Evolutionary conservation across 2,329 filamentous ascomycete genomes (phyloP), one percentile per base, ranked within the genome.

Genomic region (Botrytis paeoniae): DNA sequence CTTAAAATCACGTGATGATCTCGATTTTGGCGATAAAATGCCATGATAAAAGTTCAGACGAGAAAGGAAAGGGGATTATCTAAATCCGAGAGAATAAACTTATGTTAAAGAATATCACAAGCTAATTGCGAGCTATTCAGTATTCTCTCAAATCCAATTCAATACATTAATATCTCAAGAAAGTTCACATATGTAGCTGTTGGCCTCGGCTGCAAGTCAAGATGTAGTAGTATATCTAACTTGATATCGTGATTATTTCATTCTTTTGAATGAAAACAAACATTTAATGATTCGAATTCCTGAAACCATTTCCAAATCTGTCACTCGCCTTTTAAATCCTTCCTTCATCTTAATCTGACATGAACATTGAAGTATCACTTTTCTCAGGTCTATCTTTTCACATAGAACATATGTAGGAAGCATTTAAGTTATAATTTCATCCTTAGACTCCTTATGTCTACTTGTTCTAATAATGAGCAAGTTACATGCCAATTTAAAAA

Each of bases 391-490:
- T 54, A n/a, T 54, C 25, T n/a, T n/a, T 54, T 54, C 48, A 54
- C 48, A 54, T n/a, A 16, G 25, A 54, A 54, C 48, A 54, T 35
- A 51, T 51, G 37, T 29, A 37, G 29, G 45, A 57, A 32, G 35
- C 12, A 41, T 68, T 39, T 16, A 51, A 35, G 45, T 35, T 68
- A 54, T 68, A 8, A 37, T 68, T 29, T 57, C 16, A 68, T 48
- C 64, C 37, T 68, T 54, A 54, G 32, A 68, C 51, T 68, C 37
- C 64, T 16, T 29, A 54, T 54, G 45, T 68, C 25, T 39, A 39
- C 69, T 45, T 70, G 69, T 25, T 48, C 39, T 69, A 32, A 60
- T 43, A 43, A 61, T 18, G n/a, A 69, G 62, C 51, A 69, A 48
- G 63, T 35, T 25, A 20, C 54, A 72, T 48, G 51, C 63, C 48